phyloP scores from a whole-genome alignment of 2,329 filamentous ascomycete genomes.

The Cercospora janseana region DNA sequence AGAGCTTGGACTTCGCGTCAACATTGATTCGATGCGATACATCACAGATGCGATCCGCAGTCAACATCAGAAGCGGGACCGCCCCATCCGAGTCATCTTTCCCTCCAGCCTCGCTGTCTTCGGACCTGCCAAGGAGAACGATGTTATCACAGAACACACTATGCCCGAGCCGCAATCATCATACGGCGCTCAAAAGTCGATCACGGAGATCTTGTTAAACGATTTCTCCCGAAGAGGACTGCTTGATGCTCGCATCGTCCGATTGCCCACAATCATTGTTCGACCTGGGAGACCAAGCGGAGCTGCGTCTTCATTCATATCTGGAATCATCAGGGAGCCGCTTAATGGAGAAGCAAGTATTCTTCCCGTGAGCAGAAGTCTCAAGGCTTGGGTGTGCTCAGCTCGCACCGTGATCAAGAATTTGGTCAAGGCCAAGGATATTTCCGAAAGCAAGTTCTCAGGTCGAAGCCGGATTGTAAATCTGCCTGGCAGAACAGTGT shows the following conservation, averaged over 20 bases:
- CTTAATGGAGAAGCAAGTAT: conserved; percentile 12
- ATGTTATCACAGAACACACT: conserved; percentile 44
- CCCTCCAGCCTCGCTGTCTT: conserved; percentile 48
- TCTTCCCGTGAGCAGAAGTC: conserved; percentile 1
- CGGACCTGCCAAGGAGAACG: conserved; percentile 41
- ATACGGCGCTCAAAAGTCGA: conserved; percentile 34
- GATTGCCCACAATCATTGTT: conserved; percentile 49
- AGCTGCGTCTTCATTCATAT: conserved; percentile 49
- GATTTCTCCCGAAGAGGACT: conserved; percentile 10
- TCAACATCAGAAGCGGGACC: neutral
- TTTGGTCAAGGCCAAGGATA: conserved; percentile 12
- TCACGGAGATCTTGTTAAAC: conserved; percentile 7
- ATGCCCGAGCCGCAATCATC: conserved; percentile 44
- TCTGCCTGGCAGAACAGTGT: conserved; percentile 3
- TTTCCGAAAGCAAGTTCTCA: neutral
- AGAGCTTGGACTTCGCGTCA: conserved; percentile 45
- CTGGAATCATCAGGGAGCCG: conserved; percentile 49
- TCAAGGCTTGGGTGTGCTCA: conserved; percentile 10
- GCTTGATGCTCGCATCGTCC: conserved; percentile 29
- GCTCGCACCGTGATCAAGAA: conserved; percentile 9
- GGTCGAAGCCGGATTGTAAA: conserved; percentile 5
- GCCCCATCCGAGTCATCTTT: conserved; percentile 43
- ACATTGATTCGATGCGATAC: conserved; percentile 45
- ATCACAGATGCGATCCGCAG: conserved; percentile 44
- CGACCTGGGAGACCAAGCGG: conserved; percentile 47